These are phyloP conservation scores for Cyberlindnera maclurae DNA, from an alignment of 805 yeast species.

Conservation along the genomic window DNA sequence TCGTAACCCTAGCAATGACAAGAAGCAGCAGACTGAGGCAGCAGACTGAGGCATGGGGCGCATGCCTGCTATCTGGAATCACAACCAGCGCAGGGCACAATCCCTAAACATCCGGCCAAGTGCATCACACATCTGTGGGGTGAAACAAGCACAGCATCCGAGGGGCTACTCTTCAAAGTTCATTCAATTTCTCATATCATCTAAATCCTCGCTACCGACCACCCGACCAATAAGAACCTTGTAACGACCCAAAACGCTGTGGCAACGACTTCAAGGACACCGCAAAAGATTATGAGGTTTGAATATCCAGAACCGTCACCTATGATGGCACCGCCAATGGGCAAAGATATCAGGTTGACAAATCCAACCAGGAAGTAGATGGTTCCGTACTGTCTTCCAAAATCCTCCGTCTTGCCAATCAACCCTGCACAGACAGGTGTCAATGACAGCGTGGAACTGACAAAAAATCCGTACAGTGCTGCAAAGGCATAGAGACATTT, in stretches of 20 bases:
- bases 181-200: too few species aligned
- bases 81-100: too few species aligned
- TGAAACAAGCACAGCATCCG: too few species aligned
- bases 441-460: slow-evolving; percentile 55
- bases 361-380: slow-evolving; percentile 46
- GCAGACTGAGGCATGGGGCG: too few species aligned
- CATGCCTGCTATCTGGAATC: too few species aligned
- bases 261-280: slow-evolving; percentile 9
- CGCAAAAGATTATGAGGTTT: slow-evolving; percentile 34
- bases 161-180: too few species aligned
- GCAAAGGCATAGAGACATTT: slow-evolving; percentile 45
- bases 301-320: slow-evolving; percentile 20
- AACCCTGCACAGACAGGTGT: slow-evolving; percentile 64
- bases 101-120: too few species aligned
- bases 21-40: too few species aligned
- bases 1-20: too few species aligned
- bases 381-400: slow-evolving; percentile 67
- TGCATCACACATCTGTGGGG: too few species aligned
- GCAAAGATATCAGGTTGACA: slow-evolving; percentile 40
- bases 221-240: slow-evolving; percentile 33
- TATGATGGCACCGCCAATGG: slow-evolving; percentile 42
- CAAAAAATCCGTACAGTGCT: slow-evolving; percentile 48
- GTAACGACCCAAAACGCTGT: slow-evolving; percentile 11
- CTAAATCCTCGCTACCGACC: neutral
- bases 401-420: slow-evolving; percentile 52